Percentiles rank a stretch among this genome's conserved stretches.
Conservation (phyloP, 176 grass and related monocot genomes). For the Hyparrhenia diplandra region DNA sequence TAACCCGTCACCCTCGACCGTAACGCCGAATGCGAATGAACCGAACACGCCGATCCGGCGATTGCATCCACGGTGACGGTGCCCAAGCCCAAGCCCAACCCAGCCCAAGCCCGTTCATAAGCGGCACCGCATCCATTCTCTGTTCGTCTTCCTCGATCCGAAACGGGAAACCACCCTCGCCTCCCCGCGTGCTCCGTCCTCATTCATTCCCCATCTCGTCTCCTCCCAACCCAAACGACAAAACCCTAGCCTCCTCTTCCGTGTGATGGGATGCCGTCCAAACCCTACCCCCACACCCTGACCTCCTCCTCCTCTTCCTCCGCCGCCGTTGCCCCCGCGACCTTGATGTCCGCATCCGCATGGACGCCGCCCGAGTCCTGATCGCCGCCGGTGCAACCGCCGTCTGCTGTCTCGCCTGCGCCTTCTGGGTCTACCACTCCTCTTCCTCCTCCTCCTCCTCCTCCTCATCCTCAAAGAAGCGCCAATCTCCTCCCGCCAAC, state of each 20-base stretch:
- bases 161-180: background rate
- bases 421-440: slow-evolving; percentile 49
- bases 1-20: background rate
- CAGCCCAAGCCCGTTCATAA: background rate
- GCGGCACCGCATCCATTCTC: background rate
- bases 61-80: background rate
- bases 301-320: background rate
- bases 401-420: slow-evolving; percentile 55
- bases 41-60: background rate
- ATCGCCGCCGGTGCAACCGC: slow-evolving; percentile 75
- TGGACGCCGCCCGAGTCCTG: slow-evolving; percentile 66
- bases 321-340: slow-evolving; percentile 10
- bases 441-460: no score
- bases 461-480: slow-evolving; percentile 8
- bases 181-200: background rate
- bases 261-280: slow-evolving; percentile 56
- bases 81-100: background rate
- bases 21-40: background rate
- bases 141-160: background rate
- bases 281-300: slow-evolving; percentile 29
- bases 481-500: background rate
- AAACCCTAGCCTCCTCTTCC: slow-evolving; percentile 55
- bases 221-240: background rate
- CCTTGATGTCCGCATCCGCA: slow-evolving; percentile 56
- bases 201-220: slow-evolving; percentile 24